A percentile compares a stretch with the other conserved stretches of the same genome.
phyloP scores from a whole-genome alignment of 495 filamentous ascomycete species.

The Penicillium bialowiezense region DNA sequence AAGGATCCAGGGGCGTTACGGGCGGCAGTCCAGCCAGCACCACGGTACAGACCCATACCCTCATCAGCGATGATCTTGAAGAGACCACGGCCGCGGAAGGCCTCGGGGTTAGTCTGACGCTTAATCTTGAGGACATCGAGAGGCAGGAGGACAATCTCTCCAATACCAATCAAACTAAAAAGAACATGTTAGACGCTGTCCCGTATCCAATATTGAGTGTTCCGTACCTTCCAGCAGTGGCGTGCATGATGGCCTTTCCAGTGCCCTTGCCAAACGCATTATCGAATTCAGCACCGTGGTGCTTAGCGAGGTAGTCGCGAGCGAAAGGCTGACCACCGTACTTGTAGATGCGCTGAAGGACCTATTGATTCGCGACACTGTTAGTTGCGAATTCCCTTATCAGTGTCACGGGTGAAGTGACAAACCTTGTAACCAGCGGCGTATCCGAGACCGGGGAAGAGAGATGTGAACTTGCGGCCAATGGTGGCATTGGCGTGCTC shows the following conservation, averaged over 20 bases:
- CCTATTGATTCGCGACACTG: constrained; percentile 34
- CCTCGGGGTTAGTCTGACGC: constrained; percentile 97
- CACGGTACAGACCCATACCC: constrained; percentile 92
- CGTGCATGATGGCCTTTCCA: constrained; percentile 97
- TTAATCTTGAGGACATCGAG: constrained; percentile 99
- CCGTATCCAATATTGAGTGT: background rate
- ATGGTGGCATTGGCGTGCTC: constrained; percentile 72
- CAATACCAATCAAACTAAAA: constrained; percentile 84
- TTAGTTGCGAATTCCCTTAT: background rate
- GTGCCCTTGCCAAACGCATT: constrained; percentile 89
- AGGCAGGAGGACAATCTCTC: constrained; percentile 92
- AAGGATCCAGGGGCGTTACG: constrained; percentile 97
- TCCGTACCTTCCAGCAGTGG: constrained; percentile 82
- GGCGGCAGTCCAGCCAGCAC: constrained; percentile 96
- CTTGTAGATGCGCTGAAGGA: constrained; percentile 96
- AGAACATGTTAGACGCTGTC: background rate
- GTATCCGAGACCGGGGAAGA: constrained; percentile 96
- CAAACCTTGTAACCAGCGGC: constrained; percentile 94
- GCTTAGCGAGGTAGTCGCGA: constrained; percentile 79
- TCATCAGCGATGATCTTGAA: constrained; percentile 89
- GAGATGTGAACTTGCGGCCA: constrained; percentile 80
- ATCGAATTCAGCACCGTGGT: constrained; percentile 83
- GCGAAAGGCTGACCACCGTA: constrained; percentile 97
- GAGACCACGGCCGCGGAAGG: constrained; percentile 90
- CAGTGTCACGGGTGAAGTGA: background rate